A percentile compares a stretch with the other conserved stretches of the same genome.
These are phyloP conservation scores for Triticum turgidum DNA, from an alignment of 176 grass and related monocot genomes.

Conservation along the genomic window DNA sequence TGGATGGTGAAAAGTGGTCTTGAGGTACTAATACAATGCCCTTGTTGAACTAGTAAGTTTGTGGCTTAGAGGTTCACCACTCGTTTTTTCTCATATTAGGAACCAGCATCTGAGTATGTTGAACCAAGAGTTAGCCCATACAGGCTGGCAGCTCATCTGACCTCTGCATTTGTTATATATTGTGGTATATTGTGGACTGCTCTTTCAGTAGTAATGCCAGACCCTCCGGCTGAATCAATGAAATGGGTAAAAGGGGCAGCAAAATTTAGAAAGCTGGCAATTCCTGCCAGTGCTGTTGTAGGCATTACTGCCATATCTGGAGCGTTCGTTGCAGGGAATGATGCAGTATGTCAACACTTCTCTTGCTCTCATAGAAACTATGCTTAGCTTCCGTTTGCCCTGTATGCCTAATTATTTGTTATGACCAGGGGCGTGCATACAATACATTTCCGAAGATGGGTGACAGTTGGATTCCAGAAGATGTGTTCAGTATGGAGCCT, in stretches of 20 bases:
- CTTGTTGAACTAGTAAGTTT: constrained; percentile 25
- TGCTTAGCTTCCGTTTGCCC: neutral
- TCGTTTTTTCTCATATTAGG: constrained; percentile 50
- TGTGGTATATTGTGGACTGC: constrained; percentile 96
- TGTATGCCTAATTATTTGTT: constrained; percentile 28
- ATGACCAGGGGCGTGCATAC: constrained; percentile 85
- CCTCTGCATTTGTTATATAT: constrained; percentile 94
- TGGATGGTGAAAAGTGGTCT: constrained; percentile 99
- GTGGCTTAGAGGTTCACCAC: constrained; percentile 1
- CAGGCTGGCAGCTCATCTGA: constrained; percentile 88
- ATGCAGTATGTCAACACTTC: constrained; percentile 63
- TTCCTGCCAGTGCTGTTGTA: constrained; percentile 76
- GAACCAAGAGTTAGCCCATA: constrained; percentile 95
- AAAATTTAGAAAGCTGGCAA: constrained; percentile 67
- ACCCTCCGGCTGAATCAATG: constrained; percentile 69
- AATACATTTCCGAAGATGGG: constrained; percentile 99
- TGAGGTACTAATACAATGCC: constrained; percentile 54
- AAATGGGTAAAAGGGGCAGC: constrained; percentile 73
- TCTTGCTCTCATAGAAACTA: constrained; percentile 28
- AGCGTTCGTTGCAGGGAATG: constrained; percentile 96
- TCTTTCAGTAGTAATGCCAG: constrained; percentile 84
- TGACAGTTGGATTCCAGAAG: constrained; percentile 92
- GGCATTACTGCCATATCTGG: constrained; percentile 90
- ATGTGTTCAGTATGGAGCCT: constrained; percentile 85
- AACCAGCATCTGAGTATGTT: constrained; percentile 83